Evolutionary conservation across 1,284 basidiomycete genomes (phyloP), one percentile per base, ranked within the genome.

Genomic region (Tetrapyrgos nigripes): DNA sequence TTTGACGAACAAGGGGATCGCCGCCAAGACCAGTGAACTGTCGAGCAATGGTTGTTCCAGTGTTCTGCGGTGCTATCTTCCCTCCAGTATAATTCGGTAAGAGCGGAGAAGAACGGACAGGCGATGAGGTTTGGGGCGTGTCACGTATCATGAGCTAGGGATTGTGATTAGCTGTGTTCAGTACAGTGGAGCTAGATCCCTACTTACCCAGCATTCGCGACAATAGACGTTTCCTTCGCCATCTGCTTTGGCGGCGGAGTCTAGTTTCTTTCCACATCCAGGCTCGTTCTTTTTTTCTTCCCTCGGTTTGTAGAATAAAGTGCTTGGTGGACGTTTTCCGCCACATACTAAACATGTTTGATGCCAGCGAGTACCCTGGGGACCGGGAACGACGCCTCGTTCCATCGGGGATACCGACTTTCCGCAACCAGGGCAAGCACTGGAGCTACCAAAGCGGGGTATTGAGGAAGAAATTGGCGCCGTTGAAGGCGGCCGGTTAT

Each of bases 361-460:
- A 72, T 94, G 92, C 92, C 92, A 94, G 59, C 83, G 81, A 19
- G 86, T 87, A 28, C 88, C 88, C 62, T 90, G 87, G 13, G 92
- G 92, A 6, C 92, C 92, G 23, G 89, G 86, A 29, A 94, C 88
- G 23, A 93, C 90, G 5, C 92, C 92, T 59, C 83, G 78, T 68
- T 94, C 91, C 91, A 94, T 93, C 2, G 84, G 83, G 24, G 88
- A 91, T 23, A 93, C 91, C 1, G 83, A 70, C 66, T 83, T 85
- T 59, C 76, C 78, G 70, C 92, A 94, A 35, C 89, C 90, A 17
- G 90, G 89, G 66, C 92, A 94, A 28, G 78, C 63, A 24, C 79
- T 74, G 11, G 83, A 81, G 57, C 84, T 82, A 24, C 91, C 90
- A 64, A 91, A 92, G 3, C 88, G 86, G 54, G 86, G 84, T 59